phyloP scores from a whole-genome alignment of 495 filamentous ascomycete species.

The Jackrogersella multiformis region DNA sequence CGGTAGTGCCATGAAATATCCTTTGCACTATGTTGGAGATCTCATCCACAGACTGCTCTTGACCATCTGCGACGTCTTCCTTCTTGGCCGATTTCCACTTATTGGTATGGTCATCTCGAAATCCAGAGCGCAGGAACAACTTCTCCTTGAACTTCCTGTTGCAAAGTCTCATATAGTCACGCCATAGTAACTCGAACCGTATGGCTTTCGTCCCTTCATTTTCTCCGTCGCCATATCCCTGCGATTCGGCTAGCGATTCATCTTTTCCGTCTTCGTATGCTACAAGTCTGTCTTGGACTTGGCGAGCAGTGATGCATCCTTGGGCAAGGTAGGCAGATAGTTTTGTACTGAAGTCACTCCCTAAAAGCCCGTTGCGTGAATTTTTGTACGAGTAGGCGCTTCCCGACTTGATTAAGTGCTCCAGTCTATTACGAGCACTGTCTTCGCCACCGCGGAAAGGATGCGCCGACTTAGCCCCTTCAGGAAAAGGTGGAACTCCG shows the following conservation, averaged over 20 bases:
- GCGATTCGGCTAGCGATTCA: constrained; percentile 39
- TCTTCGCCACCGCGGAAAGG: constrained; percentile 74
- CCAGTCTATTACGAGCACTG: constrained; percentile 61
- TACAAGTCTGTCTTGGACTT: constrained; percentile 68
- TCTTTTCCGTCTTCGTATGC: constrained; percentile 70
- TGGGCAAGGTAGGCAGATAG: constrained; percentile 73
- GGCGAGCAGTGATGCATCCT: constrained; percentile 72
- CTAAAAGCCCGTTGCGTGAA: constrained; percentile 73
- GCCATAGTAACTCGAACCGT: constrained; percentile 76
- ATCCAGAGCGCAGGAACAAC: constrained; percentile 69
- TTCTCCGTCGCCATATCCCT: constrained; percentile 70
- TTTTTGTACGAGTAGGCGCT: constrained; percentile 67
- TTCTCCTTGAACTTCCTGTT: constrained; percentile 68
- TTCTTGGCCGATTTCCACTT: constrained; percentile 53
- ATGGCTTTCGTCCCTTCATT: constrained; percentile 72
- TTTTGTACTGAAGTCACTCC: constrained; percentile 73
- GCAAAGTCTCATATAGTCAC: constrained; percentile 79
- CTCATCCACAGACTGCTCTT: constrained; percentile 44
- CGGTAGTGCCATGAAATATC: constrained; percentile 69
- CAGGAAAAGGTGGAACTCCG: constrained; percentile 55
- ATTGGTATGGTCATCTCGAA: constrained; percentile 54
- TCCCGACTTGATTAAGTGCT: constrained; percentile 67
- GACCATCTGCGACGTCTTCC: constrained; percentile 39
- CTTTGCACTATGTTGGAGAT: constrained; percentile 55
- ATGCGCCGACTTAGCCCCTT: constrained; percentile 62